Percentiles rank a stretch among this genome's conserved stretches.
Evolutionary conservation across 2,329 filamentous ascomycete species (phyloP).

Genomic region (Penicillium griseofulvum): DNA sequence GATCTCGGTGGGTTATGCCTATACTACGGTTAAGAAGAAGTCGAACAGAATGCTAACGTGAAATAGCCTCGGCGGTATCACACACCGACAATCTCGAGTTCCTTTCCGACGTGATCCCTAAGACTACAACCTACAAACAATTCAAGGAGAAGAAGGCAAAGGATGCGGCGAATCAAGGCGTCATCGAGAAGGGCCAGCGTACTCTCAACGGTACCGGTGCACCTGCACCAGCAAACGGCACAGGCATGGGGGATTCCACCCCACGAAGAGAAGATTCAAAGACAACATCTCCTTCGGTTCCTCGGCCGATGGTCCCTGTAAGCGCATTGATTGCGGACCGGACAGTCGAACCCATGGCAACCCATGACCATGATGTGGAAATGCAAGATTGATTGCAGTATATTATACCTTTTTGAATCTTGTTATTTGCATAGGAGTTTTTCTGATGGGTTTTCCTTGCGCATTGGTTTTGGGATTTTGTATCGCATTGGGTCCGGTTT

Average conservation of each 20-base stretch:
- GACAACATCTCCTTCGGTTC: conserved; percentile 25
- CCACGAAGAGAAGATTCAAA: conserved; percentile 16
- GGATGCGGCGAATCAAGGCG: conserved; percentile 31
- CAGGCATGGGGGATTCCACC: conserved; percentile 16
- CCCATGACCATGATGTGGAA: conserved; percentile 54
- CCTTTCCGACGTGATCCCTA: conserved; percentile 83
- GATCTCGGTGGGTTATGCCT: conserved; percentile 66
- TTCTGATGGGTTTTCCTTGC: conserved; percentile 8
- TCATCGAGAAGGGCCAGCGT: conserved; percentile 40
- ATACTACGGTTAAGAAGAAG: not conserved
- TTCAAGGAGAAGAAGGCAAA: conserved; percentile 63
- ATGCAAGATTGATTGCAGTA: conserved; percentile 46
- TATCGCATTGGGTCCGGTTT: conserved; percentile 16
- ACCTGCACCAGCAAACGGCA: conserved; percentile 24
- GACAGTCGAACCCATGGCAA: conserved; percentile 47
- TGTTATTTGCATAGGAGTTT: conserved; percentile 24
- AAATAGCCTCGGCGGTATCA: conserved; percentile 73
- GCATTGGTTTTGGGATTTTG: conserved; percentile 8
- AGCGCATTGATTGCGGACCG: conserved; percentile 56
- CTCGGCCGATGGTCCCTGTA: conserved; percentile 45
- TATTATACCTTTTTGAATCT: conserved; percentile 4
- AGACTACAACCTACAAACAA: conserved; percentile 76
- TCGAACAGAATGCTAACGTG: conserved; percentile 8
- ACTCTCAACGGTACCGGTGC: conserved; percentile 34
- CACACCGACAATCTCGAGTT: conserved; percentile 95